Base-by-base conservation (phyloP, 805 yeast species). In the Candida ponderosae region DNA sequence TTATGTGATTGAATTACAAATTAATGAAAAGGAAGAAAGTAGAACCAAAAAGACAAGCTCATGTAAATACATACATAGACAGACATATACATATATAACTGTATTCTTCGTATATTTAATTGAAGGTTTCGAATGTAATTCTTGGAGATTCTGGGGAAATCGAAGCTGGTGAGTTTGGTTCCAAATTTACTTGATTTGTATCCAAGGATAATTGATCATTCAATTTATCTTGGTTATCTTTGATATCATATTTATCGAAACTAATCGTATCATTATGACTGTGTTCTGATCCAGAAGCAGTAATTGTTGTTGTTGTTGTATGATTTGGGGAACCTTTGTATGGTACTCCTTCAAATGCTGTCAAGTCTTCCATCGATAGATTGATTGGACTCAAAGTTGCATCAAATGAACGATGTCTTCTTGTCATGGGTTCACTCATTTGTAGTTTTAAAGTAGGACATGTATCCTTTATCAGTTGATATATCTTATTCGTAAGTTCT, bases 381-480 rank as follows among this genome's bases (percentile, higher is more conserved):
- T 39, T 35, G 5, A 13, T 9, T 24, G 27, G 27, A 9, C n/a
- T 9, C 13, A 24, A 24, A 24, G 13, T 9, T 4, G 31, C 42
- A 30, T 50, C 52, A 31, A 50, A 46, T 3, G 56, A 51, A 31
- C 53, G 49, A 37, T 59, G 59, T 35, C 51, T 54, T 15, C 50
- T 45, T 6, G 61, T 33, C 17, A 63, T 39, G 1, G 65, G 54
- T 36, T 63, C 68, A 7, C 61, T 56, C 9, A 62, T 36, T 36
- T 54, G 61, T 18, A 64, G 37, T 36, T 53, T 56, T 13, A 54
- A 41, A 6, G 43, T 40, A 6, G 49, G 41, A 33, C 55, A 40
- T 4, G 33, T 21, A 1, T 32, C 29, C 28, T 41, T 41, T 32
- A 65, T 34, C 23, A 34, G 41, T 2, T 44, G 32, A 40, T 38